Conservation (phyloP, 2,329 filamentous ascomycete genomes). For the Macrophomina tecta region DNA sequence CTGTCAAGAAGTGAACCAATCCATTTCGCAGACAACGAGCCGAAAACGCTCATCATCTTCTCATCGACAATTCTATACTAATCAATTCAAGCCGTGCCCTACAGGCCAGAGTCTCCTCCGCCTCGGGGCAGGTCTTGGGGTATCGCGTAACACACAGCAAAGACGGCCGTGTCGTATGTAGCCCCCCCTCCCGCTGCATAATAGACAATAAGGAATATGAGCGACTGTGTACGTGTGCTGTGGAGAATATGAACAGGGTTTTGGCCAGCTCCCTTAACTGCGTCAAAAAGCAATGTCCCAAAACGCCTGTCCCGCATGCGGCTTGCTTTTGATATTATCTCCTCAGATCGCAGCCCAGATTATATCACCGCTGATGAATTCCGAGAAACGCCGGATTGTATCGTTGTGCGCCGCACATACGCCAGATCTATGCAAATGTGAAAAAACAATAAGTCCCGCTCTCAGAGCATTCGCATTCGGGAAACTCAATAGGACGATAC, state of each 20-base stretch:
- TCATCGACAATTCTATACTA: slow-evolving; percentile 4
- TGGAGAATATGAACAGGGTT: neutral
- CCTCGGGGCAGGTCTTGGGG: neutral
- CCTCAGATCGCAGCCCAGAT: slow-evolving; percentile 16
- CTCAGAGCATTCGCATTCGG: slow-evolving; percentile 7
- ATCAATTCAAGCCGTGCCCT: slow-evolving; percentile 3
- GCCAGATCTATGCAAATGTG: slow-evolving; percentile 26
- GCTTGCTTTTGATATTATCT: slow-evolving; percentile 23
- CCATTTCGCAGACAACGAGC: neutral
- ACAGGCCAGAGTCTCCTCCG: neutral
- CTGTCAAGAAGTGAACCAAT: neutral
- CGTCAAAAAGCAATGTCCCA: neutral
- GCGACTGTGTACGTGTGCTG: neutral
- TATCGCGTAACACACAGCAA: slow-evolving; percentile 10
- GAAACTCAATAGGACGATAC: slow-evolving; percentile 24
- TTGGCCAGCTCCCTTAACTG: slow-evolving; percentile 15
- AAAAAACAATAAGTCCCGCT: slow-evolving; percentile 23
- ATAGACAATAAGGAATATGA: slow-evolving; percentile 15
- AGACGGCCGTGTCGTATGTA: slow-evolving; percentile 1
- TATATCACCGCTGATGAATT: slow-evolving; percentile 19
- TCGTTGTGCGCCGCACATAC: slow-evolving; percentile 22
- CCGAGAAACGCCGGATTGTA: slow-evolving; percentile 24
- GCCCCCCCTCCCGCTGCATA: neutral
- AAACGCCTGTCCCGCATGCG: slow-evolving; percentile 13
- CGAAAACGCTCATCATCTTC: slow-evolving; percentile 3